Base-by-base conservation (phyloP, 2,329 filamentous ascomycete species). In the Aspergillus eucalypticola region DNA sequence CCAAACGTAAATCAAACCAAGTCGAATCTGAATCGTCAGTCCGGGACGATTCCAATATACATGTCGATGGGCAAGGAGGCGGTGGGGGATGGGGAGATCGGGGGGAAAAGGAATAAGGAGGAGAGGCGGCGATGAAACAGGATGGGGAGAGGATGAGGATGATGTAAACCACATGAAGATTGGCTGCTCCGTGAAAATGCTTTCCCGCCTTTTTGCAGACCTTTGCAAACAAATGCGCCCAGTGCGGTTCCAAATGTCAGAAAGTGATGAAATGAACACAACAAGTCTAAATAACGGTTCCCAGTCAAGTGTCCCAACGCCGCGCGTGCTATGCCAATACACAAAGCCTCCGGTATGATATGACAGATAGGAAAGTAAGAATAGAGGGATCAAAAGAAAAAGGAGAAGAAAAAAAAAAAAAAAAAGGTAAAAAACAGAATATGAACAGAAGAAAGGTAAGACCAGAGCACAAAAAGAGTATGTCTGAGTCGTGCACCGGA, bases 311-410 rank as follows among this genome's bases (percentile, higher is more conserved):
- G 67, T 68, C 70, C 70, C 67, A 74, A 74, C 71, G 72, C 72
- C 72, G 67, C 66, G 71, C 64, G 71, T 73, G 72, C 72, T 73
- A 74, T 74, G 72, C 72, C 71, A 74, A 69, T 67, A 72, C 64
- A 70, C 65, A 67, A 63, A 60, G 61, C 62, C 66, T 63, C 66
- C 66, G 53, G 64, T 66, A 64, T 52, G 61, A 67, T 60, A 58
- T 56, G 56, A 58, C 38, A 23, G 48, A 49, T 53, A 63, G 59
- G 68, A 67, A 67, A 67, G 55, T 62, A 66, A 64, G 67, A 60
- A 63, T 46, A 63, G 64, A 63, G 59, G 60, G 62, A 63, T 59
- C 62, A 48, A 66, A 44, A 60, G 23, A 56, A 21, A 56, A 56
- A 61, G 44, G 65, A 64, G 53, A 63, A 60, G 61, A 64, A 63